Evolutionary conservation across 371 early-diverging fungal species (phyloP).

Genomic region (Zychaea mexicana): DNA sequence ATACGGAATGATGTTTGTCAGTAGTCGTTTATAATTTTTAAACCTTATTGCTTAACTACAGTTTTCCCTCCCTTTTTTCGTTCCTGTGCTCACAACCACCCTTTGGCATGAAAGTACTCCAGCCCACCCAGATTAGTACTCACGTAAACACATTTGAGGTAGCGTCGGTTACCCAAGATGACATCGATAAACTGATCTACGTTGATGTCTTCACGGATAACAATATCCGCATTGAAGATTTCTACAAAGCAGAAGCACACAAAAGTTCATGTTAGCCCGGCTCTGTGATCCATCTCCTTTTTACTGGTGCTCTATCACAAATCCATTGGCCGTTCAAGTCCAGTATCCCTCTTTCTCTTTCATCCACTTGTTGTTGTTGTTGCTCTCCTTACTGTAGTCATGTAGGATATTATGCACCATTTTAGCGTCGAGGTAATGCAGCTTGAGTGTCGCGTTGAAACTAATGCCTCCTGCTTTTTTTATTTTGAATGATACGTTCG

Average conservation of each 20-base stretch:
- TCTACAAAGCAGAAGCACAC: constrained; percentile 38
- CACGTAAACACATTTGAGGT: constrained; percentile 95
- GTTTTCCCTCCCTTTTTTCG: too few species aligned
- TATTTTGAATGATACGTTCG: constrained; percentile 96
- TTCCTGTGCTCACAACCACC: not conserved
- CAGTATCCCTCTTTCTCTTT: not conserved
- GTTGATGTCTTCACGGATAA: constrained; percentile 96
- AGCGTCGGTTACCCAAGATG: constrained; percentile 96
- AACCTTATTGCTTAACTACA: too few species aligned
- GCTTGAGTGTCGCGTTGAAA: constrained; percentile 90
- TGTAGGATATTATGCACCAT: constrained; percentile 95
- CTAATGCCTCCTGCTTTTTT: constrained; percentile 99
- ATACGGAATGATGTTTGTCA: too few species aligned
- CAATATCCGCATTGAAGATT: constrained; percentile 98
- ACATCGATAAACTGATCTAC: constrained; percentile 99
- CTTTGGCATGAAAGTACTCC: not conserved
- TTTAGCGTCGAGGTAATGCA: constrained; percentile 88
- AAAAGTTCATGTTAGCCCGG: not conserved
- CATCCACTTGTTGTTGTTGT: too few species aligned
- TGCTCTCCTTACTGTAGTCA: constrained; percentile 78
- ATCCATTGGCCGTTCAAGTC: not conserved
- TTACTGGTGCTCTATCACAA: too few species aligned
- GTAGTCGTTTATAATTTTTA: too few species aligned
- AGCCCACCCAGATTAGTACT: constrained; percentile 13
- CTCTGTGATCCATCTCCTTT: not conserved